Percentiles rank a stretch among this genome's conserved stretches.
Evolutionary conservation across 129 eudicot genomes (phyloP).

Genomic region (Flaveria brownii): DNA sequence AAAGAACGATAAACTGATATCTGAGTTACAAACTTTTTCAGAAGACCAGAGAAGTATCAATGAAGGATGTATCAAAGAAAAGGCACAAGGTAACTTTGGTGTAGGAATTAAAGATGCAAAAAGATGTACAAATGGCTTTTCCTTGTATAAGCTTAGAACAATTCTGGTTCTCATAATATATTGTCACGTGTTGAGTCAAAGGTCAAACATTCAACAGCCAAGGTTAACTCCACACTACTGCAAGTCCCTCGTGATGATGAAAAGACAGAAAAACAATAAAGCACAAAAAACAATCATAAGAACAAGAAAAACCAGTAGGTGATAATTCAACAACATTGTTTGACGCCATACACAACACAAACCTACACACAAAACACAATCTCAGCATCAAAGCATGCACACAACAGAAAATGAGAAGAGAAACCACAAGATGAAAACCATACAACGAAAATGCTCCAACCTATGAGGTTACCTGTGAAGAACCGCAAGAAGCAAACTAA

Average conservation of each 20-base stretch:
- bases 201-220: no score
- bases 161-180: neutral
- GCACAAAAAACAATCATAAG: neutral
- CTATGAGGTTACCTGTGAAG: neutral
- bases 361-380: no score
- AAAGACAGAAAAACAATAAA: no score
- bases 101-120: constrained; percentile 2
- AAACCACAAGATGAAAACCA: neutral
- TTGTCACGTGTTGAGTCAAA: no score
- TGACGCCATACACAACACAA: neutral
- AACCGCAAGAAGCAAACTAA: neutral
- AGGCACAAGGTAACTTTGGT: constrained; percentile 13
- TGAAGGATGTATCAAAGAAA: neutral
- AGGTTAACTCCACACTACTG: neutral
- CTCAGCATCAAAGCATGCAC: neutral
- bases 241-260: no score
- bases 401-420: neutral
- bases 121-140: neutral
- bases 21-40: constrained; percentile 28
- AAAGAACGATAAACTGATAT: constrained; percentile 18
- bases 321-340: neutral
- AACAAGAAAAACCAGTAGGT: neutral
- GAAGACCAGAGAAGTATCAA: constrained; percentile 10
- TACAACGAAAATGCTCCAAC: neutral
- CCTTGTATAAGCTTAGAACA: constrained; percentile 16